Base-by-base conservation (phyloP, 1,284 basidiomycete genomes). In the Leccinum fallax region DNA sequence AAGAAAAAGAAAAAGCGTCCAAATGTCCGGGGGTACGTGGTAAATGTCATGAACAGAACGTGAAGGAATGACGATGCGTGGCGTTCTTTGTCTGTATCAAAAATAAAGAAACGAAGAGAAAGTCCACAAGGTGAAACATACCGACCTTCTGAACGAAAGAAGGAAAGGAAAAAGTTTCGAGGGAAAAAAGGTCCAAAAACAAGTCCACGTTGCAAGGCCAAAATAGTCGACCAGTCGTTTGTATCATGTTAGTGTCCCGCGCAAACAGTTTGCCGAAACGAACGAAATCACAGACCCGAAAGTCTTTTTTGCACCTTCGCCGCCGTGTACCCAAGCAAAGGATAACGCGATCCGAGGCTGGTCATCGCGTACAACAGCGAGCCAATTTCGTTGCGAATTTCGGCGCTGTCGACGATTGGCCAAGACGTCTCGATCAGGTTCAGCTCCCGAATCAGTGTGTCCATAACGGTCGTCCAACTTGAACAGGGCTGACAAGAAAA, bases 381-480 rank as follows among this genome's bases (percentile, higher is more conserved):
- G 46, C 78, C 80, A 43, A 90, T 81, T 62, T 90, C 88, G 65
- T 79, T 82, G 64, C 86, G 83, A 59, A 86, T 73, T 60, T 86
- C 84, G 59, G 80, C 78, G 55, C 80, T 81, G 70, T 81, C 83
- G 67, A 84, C 76, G 48, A 83, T 79, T 36, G 83, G 83, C 87
- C 86, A 89, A 28, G 83, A 79, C 24, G 81, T 74, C 69, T 86
- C 84, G 63, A 85, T 76, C 64, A 82, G 75, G 62, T 83, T 80
- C 24, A 89, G 79, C 71, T 92, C 87, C 54, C 83, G 80, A 60
- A 87, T 81, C 59, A 90, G 75, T 11, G 85, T 83, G 69, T 88
- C 86, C 58, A 87, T 85, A 26, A 82, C 85, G 57, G 79, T 81
- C 16, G 85, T 85, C 88, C 89, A 91, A n/a, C n/a, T n/a, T n/a